phyloP scores from a whole-genome alignment of 352 stramenopile species.

The Phytopythium cucurbitacearum region DNA sequence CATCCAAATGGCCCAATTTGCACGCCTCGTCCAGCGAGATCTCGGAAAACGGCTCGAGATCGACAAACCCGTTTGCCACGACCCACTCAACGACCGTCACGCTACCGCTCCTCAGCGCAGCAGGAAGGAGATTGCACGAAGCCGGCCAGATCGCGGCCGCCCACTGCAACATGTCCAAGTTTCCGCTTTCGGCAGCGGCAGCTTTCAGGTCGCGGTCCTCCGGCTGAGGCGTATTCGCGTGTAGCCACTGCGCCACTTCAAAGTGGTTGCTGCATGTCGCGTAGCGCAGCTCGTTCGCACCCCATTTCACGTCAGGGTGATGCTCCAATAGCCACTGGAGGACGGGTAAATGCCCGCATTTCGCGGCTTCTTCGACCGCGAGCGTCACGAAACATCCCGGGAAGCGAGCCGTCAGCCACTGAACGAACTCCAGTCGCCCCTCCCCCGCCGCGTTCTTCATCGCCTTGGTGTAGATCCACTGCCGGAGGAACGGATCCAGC shows the following conservation, averaged over 20 bases:
- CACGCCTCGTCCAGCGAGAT: neutral
- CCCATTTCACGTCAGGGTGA: constrained; percentile 16
- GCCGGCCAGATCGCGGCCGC: too few species aligned
- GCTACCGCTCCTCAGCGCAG: neutral
- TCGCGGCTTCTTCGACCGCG: constrained; percentile 25
- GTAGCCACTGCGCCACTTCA: constrained; percentile 12
- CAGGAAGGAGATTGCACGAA: neutral
- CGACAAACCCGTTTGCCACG: neutral
- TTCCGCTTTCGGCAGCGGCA: constrained; percentile 14
- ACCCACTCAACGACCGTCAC: constrained; percentile 3
- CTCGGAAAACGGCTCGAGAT: neutral
- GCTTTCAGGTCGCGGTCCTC: constrained; percentile 13
- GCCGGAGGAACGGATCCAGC: constrained; percentile 10
- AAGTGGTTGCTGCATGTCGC: constrained; percentile 14
- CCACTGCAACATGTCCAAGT: constrained; percentile 25
- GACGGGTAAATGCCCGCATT: constrained; percentile 25
- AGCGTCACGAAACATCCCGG: constrained; percentile 24
- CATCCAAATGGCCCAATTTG: constrained; percentile 13
- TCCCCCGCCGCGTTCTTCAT: neutral
- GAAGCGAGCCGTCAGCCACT: constrained; percentile 7
- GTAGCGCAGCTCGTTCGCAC: constrained; percentile 15
- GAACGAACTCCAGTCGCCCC: neutral
- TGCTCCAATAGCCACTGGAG: constrained; percentile 24
- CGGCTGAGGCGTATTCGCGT: constrained; percentile 10
- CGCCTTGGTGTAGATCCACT: constrained; percentile 18